These are phyloP conservation scores for Bolboschoenus planiculmis DNA, from an alignment of 176 grass and related monocot species.

Conservation along the genomic window DNA sequence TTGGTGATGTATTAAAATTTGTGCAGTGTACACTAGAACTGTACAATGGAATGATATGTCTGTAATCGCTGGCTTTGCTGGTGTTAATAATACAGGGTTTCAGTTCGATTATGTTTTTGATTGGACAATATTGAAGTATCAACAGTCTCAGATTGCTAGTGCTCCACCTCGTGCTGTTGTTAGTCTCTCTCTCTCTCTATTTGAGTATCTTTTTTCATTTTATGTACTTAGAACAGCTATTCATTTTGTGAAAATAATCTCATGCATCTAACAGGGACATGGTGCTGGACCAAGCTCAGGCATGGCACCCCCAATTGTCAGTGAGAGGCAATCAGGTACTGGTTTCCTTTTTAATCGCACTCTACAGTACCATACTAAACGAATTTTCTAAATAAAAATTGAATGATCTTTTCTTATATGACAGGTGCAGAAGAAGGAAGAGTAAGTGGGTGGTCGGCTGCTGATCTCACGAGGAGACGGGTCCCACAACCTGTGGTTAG, in stretches of 20 bases:
- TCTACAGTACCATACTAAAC: not conserved
- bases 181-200: slow-evolving; percentile 15
- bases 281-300: slow-evolving; percentile 73
- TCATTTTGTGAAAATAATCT: slow-evolving; percentile 1
- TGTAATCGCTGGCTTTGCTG: not conserved
- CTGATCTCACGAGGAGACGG: slow-evolving; percentile 43
- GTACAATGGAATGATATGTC: not conserved
- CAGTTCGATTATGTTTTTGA: slow-evolving; percentile 99
- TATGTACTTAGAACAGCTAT: slow-evolving; percentile 7
- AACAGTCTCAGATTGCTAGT: slow-evolving; percentile 89
- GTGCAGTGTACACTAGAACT: not conserved
- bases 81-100: slow-evolving; percentile 63
- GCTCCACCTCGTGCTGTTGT: slow-evolving; percentile 61
- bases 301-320: slow-evolving; percentile 46
- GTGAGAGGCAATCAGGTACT: slow-evolving; percentile 79
- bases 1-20: not conserved
- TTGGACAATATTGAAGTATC: slow-evolving; percentile 97
- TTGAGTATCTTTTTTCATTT: not conserved
- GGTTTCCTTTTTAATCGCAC: not conserved
- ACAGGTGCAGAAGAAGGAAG: slow-evolving; percentile 76
- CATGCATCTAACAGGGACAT: slow-evolving; percentile 41
- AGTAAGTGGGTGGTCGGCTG: slow-evolving; percentile 75
- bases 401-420: not conserved
- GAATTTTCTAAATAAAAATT: not conserved
- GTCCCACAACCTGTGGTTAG: slow-evolving; percentile 53